Conservation (phyloP, 768 basidiomycete genomes). For the Trametes elegans region DNA sequence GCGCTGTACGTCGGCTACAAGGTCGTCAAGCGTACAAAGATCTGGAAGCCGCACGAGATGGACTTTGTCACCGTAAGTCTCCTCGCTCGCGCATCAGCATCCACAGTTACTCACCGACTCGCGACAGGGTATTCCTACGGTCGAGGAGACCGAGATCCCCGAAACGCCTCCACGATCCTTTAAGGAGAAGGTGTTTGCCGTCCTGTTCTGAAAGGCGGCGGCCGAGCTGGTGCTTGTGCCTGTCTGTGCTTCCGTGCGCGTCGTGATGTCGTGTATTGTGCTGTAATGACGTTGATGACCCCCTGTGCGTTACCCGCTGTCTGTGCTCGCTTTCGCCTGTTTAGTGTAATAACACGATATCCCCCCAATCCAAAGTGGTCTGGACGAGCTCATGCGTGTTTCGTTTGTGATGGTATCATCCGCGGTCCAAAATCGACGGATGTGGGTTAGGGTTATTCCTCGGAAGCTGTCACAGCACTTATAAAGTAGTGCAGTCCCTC, state of each 20-base stretch:
- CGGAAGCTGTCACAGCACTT: no score
- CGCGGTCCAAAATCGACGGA: not conserved
- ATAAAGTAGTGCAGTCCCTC: no score
- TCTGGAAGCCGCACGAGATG: slow-evolving; percentile 62
- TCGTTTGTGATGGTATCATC: not conserved
- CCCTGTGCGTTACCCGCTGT: not conserved
- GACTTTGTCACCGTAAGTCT: slow-evolving; percentile 54
- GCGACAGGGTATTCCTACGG: slow-evolving; percentile 51
- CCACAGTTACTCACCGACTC: not conserved
- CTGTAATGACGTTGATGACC: slow-evolving; percentile 9
- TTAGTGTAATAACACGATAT: slow-evolving; percentile 13
- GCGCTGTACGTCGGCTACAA: slow-evolving; percentile 45
- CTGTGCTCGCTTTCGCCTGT: not conserved
- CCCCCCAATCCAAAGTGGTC: not conserved
- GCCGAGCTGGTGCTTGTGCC: not conserved
- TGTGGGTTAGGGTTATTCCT: no score
- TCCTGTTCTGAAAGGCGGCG: slow-evolving; percentile 43
- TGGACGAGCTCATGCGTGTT: no score
- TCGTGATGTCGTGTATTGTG: not conserved
- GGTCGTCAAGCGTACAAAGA: slow-evolving; percentile 36
- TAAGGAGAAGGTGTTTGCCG: slow-evolving; percentile 45
- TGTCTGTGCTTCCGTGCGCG: not conserved
- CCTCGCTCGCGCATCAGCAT: no score
- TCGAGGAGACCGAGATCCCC: slow-evolving; percentile 66
- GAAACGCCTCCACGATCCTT: slow-evolving; percentile 50